phyloP scores from a whole-genome alignment of 352 stramenopile species.

The Phytophthora kernoviae region DNA sequence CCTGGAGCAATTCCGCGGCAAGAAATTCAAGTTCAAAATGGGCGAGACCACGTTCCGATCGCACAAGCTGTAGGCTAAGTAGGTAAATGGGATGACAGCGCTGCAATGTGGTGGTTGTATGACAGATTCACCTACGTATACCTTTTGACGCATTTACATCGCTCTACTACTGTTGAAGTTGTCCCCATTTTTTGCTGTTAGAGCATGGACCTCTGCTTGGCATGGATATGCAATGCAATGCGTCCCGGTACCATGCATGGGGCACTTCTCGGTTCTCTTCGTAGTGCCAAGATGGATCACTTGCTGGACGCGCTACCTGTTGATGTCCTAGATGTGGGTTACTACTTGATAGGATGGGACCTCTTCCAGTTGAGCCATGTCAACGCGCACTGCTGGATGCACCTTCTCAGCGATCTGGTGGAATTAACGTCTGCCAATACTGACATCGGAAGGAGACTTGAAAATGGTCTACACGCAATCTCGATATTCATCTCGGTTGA shows the following conservation, averaged over 20 bases:
- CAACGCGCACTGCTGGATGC: conserved; percentile 3
- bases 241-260: background rate
- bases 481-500: conserved; percentile 11
- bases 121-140: no score
- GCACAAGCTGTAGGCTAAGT: conserved; percentile 66
- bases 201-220: background rate
- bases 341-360: conserved; percentile 14
- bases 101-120: no score
- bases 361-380: conserved; percentile 11
- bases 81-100: no score
- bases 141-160: background rate
- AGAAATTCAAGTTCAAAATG: conserved; percentile 90
- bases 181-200: background rate
- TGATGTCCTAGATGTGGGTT: conserved; percentile 5
- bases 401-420: conserved; percentile 4
- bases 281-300: background rate
- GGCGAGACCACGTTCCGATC: conserved; percentile 78
- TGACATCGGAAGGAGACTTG: background rate
- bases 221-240: background rate
- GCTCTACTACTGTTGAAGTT: conserved; percentile 1
- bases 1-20: conserved; percentile 80
- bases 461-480: conserved; percentile 6
- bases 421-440: background rate
- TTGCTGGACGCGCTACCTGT: conserved; percentile 2
- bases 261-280: background rate